Conservation (phyloP, 2,329 filamentous ascomycete species). For the Gnomoniopsis sp. region DNA sequence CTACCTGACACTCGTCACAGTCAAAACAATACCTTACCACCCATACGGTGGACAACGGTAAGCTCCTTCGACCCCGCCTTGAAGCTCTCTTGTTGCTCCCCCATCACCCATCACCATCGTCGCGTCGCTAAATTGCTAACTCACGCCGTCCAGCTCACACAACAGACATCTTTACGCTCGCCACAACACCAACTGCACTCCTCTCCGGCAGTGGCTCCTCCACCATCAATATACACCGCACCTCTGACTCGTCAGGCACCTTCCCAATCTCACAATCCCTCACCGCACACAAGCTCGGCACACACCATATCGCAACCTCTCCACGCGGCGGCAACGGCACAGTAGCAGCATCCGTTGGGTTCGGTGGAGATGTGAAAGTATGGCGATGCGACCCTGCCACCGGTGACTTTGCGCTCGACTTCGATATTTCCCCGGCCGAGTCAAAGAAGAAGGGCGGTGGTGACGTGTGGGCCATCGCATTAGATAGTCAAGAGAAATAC, state of each 20-base stretch:
- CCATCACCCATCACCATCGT: too few species aligned
- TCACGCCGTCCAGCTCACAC: conserved; percentile 60
- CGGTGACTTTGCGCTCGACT: conserved; percentile 49
- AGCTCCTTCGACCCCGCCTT: conserved; percentile 31
- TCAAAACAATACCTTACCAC: conserved; percentile 98
- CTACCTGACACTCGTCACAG: conserved; percentile 42
- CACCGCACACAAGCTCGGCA: conserved; percentile 80
- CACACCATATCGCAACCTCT: conserved; percentile 78
- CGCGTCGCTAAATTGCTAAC: conserved; percentile 6
- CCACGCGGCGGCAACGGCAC: conserved; percentile 56
- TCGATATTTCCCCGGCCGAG: conserved; percentile 37
- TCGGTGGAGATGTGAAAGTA: conserved; percentile 82
- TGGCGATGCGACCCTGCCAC: conserved; percentile 67
- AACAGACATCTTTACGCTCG: conserved; percentile 80
- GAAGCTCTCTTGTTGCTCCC: conserved; percentile 13
- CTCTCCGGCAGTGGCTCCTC: conserved; percentile 85
- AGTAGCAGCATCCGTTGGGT: conserved; percentile 78
- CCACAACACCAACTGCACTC: conserved; percentile 68
- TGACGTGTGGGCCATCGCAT: conserved; percentile 81
- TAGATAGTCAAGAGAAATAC: conserved; percentile 80
- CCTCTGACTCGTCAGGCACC: conserved; percentile 52
- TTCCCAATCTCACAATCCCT: conserved; percentile 80
- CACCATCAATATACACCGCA: conserved; percentile 76
- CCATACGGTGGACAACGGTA: conserved; percentile 85
- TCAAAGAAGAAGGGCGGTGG: conserved; percentile 35